These are phyloP conservation scores for Exophiala sp. DNA, from an alignment of 2,329 filamentous ascomycete genomes.

Conservation along the genomic window DNA sequence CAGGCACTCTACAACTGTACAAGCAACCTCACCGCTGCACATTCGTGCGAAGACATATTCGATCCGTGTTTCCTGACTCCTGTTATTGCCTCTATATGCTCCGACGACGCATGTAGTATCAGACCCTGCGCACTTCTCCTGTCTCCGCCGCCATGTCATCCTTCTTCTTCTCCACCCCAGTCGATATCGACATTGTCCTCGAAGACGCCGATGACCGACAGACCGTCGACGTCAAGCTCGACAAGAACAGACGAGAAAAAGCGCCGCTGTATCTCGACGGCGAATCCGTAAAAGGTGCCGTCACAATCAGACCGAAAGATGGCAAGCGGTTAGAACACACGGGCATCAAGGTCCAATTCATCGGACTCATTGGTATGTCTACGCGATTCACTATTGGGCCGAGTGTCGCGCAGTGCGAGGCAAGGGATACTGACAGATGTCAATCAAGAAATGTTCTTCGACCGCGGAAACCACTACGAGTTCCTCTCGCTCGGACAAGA, in stretches of 20 bases:
- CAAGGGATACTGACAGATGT: conserved; percentile 2
- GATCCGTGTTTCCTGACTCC: too few species aligned
- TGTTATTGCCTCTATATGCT: too few species aligned
- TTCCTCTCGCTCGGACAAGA: conserved; percentile 97
- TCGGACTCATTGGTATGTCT: conserved; percentile 82
- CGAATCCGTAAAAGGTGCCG: conserved; percentile 93
- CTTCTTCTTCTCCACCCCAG: conserved; percentile 96
- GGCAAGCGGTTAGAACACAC: conserved; percentile 97
- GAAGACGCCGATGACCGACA: conserved; percentile 90
- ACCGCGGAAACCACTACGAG: conserved; percentile 98
- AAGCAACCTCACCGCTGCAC: too few species aligned
- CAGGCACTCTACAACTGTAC: too few species aligned
- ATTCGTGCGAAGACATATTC: too few species aligned
- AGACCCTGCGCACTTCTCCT: background rate
- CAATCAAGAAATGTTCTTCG: conserved; percentile 92
- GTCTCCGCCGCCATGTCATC: conserved; percentile 69
- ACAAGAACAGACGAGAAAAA: conserved; percentile 96
- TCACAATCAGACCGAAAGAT: conserved; percentile 94
- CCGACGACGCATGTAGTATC: background rate
- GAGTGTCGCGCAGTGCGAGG: background rate
- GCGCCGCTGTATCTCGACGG: conserved; percentile 96
- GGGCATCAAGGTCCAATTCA: conserved; percentile 99
- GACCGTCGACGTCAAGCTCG: conserved; percentile 96
- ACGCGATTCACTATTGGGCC: background rate
- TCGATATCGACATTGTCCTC: conserved; percentile 98